phyloP scores from a whole-genome alignment of 2,329 filamentous ascomycete species.

The Hypoxylon sp. region DNA sequence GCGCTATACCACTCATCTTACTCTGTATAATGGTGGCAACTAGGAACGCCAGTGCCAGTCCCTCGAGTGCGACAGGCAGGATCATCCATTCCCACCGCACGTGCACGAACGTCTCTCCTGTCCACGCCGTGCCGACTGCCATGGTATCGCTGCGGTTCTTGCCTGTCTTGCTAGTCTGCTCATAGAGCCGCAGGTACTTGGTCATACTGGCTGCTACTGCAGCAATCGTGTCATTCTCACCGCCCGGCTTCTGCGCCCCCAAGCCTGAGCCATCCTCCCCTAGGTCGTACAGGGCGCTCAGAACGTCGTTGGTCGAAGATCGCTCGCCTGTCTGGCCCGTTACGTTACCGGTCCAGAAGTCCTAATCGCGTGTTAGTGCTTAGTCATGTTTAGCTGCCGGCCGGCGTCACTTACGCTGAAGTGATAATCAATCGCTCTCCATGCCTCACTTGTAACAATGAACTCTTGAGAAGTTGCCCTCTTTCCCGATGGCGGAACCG shows the following conservation, averaged over 20 bases:
- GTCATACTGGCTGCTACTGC: slow-evolving; percentile 2
- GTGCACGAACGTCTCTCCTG: neutral
- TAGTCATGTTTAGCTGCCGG: neutral
- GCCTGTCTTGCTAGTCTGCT: neutral
- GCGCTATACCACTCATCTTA: slow-evolving; percentile 4
- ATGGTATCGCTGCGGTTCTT: neutral
- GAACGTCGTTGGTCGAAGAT: neutral
- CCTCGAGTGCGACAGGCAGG: neutral
- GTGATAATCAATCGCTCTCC: neutral
- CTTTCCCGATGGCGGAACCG: neutral
- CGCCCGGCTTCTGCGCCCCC: neutral
- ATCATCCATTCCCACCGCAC: slow-evolving; percentile 8
- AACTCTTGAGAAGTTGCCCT: neutral
- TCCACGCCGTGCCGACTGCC: neutral
- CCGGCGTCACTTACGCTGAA: neutral
- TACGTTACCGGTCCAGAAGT: slow-evolving; percentile 5
- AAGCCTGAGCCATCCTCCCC: neutral
- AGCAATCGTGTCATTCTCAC: neutral
- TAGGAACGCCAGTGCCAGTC: slow-evolving; percentile 1
- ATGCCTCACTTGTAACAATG: neutral
- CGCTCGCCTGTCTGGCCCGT: slow-evolving; percentile 5
- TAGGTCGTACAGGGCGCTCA: neutral
- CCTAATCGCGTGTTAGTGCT: neutral
- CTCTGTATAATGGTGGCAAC: neutral
- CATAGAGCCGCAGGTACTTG: neutral